phyloP scores from a whole-genome alignment of 2,329 filamentous ascomycete genomes.

The Chalaropsis ovoidea region DNA sequence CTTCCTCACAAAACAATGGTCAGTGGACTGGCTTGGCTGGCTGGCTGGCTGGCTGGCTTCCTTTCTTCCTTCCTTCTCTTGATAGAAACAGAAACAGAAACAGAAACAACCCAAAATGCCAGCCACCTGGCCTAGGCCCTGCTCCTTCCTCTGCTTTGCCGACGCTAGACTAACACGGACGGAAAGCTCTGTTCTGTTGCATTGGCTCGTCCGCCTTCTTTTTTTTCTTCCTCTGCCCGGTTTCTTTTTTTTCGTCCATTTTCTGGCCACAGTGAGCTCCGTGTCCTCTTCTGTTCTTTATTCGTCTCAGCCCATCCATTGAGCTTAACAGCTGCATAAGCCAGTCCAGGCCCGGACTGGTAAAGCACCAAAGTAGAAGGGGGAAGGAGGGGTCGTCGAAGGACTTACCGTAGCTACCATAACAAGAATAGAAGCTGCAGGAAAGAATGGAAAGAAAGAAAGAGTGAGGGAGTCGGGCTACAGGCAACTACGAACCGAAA shows the following conservation, averaged over 20 bases:
- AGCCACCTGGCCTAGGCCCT: neutral
- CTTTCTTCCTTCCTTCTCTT: neutral
- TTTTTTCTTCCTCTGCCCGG: slow-evolving; percentile 1
- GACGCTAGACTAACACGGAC: neutral
- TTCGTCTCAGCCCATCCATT: neutral
- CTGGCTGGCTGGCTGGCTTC: too few species aligned
- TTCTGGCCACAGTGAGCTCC: neutral
- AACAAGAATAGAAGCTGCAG: neutral
- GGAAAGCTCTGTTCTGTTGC: neutral
- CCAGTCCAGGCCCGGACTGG: neutral
- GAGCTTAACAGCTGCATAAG: slow-evolving; percentile 9
- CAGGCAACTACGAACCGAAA: too few species aligned
- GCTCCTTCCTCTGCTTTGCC: neutral
- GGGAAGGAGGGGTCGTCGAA: neutral
- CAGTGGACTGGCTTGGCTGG: neutral
- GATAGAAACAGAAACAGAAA: slow-evolving; percentile 15
- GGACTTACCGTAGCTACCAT: too few species aligned
- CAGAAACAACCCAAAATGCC: slow-evolving; percentile 6
- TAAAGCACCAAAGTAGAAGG: neutral
- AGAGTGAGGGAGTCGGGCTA: too few species aligned
- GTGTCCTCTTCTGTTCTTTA: slow-evolving; percentile 11
- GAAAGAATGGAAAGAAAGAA: neutral
- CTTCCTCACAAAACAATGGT: neutral
- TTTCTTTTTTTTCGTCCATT: neutral
- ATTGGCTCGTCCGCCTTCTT: slow-evolving; percentile 1